A percentile compares a stretch with the other conserved stretches of the same genome.
Conservation (phyloP, 331 rosid genomes). For the Stylosanthes scabra region DNA sequence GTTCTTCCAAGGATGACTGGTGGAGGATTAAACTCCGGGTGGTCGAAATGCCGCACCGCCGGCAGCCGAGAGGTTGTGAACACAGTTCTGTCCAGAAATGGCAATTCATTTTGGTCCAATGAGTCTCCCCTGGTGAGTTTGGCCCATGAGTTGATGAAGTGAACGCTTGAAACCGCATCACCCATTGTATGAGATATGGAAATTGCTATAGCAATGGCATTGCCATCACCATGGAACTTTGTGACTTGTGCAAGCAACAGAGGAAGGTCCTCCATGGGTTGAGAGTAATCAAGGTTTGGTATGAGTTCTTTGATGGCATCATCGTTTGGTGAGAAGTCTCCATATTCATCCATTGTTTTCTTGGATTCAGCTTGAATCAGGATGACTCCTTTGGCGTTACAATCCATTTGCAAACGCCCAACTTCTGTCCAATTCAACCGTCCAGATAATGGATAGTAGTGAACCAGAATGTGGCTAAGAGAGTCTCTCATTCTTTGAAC, state of each 20-base stretch:
- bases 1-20: background rate
- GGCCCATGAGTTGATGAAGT: slow-evolving; percentile 45
- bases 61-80: background rate
- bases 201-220: slow-evolving; percentile 15
- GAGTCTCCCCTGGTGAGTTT: slow-evolving; percentile 31
- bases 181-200: background rate
- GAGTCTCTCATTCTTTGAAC: background rate
- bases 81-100: slow-evolving; percentile 7
- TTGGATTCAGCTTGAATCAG: slow-evolving; percentile 5
- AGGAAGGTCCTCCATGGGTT: slow-evolving; percentile 31
- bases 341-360: slow-evolving; percentile 6
- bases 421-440: too few species aligned
- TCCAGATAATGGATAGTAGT: too few species aligned
- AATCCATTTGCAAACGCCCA: too few species aligned
- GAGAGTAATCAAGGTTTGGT: slow-evolving; percentile 20
- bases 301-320: background rate
- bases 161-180: slow-evolving; percentile 2
- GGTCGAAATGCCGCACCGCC: background rate
- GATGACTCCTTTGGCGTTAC: slow-evolving; percentile 5
- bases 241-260: slow-evolving; percentile 27
- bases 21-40: background rate
- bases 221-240: background rate
- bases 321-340: slow-evolving; percentile 19
- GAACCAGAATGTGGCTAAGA: too few species aligned
- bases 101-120: background rate